Conservation (phyloP, 768 basidiomycete genomes). For the Auricularia sp. region DNA sequence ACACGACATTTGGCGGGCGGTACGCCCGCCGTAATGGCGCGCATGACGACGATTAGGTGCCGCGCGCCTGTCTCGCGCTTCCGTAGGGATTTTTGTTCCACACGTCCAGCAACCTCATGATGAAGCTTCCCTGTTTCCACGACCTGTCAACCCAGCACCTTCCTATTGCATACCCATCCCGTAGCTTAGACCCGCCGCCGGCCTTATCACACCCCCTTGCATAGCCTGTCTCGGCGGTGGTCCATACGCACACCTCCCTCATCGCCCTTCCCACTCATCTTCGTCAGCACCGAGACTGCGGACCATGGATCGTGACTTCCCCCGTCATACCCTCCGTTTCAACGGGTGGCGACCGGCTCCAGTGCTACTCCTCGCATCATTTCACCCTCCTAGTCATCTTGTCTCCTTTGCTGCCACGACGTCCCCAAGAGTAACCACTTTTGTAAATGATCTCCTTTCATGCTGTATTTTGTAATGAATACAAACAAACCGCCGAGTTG, state of each 20-base stretch:
- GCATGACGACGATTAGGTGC: slow-evolving; percentile 23
- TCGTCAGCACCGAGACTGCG: neutral
- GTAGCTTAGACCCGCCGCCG: neutral
- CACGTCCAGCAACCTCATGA: neutral
- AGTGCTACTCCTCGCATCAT: neutral
- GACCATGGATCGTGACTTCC: neutral
- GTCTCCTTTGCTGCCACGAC: neutral
- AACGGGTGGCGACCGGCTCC: neutral
- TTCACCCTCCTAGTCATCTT: neutral
- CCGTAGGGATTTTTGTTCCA: neutral
- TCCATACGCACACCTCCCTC: neutral
- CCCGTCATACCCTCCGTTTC: neutral
- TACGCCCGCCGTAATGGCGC: slow-evolving; percentile 52
- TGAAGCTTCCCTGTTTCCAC: neutral
- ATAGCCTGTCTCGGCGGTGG: neutral
- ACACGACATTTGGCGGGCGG: slow-evolving; percentile 50
- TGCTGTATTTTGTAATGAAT: neutral
- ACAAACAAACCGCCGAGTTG: neutral
- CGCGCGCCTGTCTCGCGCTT: slow-evolving; percentile 14
- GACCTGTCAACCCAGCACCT: neutral
- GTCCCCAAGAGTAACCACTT: neutral
- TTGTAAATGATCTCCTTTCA: neutral
- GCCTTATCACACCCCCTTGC: neutral
- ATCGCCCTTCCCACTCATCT: neutral
- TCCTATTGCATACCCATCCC: neutral